Conservation (phyloP, 495 filamentous ascomycete genomes). For the Tuber calosporum region DNA sequence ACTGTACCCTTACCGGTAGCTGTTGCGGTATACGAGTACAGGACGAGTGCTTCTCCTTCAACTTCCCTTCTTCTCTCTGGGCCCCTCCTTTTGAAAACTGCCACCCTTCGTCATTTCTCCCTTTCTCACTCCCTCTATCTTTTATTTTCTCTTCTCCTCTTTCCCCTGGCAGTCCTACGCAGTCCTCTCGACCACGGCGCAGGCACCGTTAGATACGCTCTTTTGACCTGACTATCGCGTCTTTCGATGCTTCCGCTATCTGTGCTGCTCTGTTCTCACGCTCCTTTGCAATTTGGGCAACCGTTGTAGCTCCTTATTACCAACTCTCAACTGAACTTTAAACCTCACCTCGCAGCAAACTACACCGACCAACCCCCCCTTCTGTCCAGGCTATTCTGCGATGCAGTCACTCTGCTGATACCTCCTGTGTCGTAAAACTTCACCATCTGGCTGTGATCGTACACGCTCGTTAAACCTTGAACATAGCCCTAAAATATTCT, state of each 20-base stretch:
- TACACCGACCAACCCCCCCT: not conserved
- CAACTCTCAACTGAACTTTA: not conserved
- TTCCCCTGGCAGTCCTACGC: conserved; percentile 19
- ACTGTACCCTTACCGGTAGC: not conserved
- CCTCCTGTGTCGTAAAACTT: conserved; percentile 15
- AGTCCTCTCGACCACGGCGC: conserved; percentile 29
- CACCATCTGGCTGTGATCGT: not conserved
- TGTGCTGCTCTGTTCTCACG: conserved; percentile 21
- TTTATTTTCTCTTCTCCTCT: not conserved
- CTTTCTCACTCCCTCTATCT: conserved; percentile 3
- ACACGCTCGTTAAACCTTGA: conserved; percentile 3
- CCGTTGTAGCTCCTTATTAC: conserved; percentile 16
- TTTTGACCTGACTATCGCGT: conserved; percentile 14
- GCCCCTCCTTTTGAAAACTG: conserved; percentile 7
- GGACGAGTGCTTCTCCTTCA: not conserved
- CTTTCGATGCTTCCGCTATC: conserved; percentile 25
- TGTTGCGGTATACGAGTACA: not conserved
- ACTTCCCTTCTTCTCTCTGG: not conserved
- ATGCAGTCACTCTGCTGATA: conserved; percentile 21
- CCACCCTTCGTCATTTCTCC: conserved; percentile 6
- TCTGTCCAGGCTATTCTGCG: conserved; percentile 2
- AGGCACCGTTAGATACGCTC: conserved; percentile 29
- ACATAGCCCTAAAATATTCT: not conserved
- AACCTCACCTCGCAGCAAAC: not conserved
- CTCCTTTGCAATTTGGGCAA: conserved; percentile 14